Percentiles rank a stretch among this genome's conserved stretches.
Conservation (phyloP, 2,329 filamentous ascomycete species). For the Capronia americana region DNA sequence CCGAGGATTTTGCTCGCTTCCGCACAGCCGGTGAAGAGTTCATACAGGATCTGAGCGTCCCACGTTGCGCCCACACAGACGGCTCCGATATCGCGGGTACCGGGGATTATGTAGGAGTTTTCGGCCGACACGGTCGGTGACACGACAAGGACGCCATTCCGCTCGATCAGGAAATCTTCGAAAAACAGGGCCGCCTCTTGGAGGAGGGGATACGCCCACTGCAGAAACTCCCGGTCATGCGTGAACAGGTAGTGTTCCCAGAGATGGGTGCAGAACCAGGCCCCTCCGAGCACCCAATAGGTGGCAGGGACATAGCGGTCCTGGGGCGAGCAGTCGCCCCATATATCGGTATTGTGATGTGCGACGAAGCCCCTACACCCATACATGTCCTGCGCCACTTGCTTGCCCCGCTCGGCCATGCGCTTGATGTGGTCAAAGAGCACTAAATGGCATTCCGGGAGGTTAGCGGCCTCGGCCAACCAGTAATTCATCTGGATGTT, state of each 20-base stretch:
- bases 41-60: slow-evolving; percentile 54
- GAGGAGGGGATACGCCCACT: slow-evolving; percentile 40
- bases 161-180: slow-evolving; percentile 43
- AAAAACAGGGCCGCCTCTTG: slow-evolving; percentile 44
- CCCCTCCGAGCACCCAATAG: slow-evolving; percentile 51
- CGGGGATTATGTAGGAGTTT: slow-evolving; percentile 41
- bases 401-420: slow-evolving; percentile 13
- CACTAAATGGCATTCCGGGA: slow-evolving; percentile 46
- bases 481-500: slow-evolving; percentile 69
- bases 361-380: slow-evolving; percentile 62
- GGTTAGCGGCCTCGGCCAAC: slow-evolving; percentile 60
- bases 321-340: slow-evolving; percentile 62
- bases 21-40: slow-evolving; percentile 48
- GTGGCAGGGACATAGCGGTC: slow-evolving; percentile 51
- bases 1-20: slow-evolving; percentile 33
- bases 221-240: slow-evolving; percentile 37
- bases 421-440: slow-evolving; percentile 23
- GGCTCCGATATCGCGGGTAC: slow-evolving; percentile 9
- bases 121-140: slow-evolving; percentile 44
- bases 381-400: slow-evolving; percentile 61
- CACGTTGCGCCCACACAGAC: slow-evolving; percentile 50
- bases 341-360: slow-evolving; percentile 66
- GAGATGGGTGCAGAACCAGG: slow-evolving; percentile 68
- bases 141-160: slow-evolving; percentile 35
- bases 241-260: slow-evolving; percentile 64